Conservation (phyloP, 257 asterid species). For the Solanum paucissectum region DNA sequence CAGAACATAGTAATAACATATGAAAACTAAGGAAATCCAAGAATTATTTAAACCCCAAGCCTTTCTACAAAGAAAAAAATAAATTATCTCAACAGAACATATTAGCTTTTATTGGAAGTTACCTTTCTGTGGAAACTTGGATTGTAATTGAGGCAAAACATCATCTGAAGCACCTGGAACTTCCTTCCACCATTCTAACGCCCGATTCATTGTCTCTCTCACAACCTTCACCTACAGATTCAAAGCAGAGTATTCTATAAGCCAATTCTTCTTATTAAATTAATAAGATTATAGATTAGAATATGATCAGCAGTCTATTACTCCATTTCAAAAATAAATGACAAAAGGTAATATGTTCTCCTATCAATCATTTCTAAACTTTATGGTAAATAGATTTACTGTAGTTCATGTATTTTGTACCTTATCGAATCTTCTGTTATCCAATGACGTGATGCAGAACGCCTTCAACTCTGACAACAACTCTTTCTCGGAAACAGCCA, state of each 20-base stretch:
- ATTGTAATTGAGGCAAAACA: conserved; percentile 16
- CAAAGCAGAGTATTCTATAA: background rate
- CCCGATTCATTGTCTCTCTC: conserved; percentile 80
- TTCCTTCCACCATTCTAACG: conserved; percentile 63
- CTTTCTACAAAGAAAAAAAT: background rate
- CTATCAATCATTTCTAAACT: background rate
- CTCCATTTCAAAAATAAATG: background rate
- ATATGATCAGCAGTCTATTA: background rate
- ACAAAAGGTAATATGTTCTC: background rate
- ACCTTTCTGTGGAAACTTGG: conserved; percentile 46
- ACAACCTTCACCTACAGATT: conserved; percentile 58
- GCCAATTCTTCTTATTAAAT: background rate
- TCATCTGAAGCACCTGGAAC: conserved; percentile 30
- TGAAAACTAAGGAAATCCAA: background rate
- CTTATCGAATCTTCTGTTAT: conserved; percentile 69
- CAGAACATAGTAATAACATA: background rate
- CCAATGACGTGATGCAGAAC: conserved; percentile 45
- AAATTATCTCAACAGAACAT: background rate
- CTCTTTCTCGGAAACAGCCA: conserved; percentile 35
- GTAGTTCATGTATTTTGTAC: conserved; percentile 10
- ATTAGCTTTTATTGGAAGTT: background rate
- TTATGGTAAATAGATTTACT: background rate
- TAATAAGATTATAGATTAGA: background rate
- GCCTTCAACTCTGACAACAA: conserved; percentile 33
- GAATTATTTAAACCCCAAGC: background rate